Percentiles rank a stretch among this genome's conserved stretches.
These are phyloP conservation scores for Kickxella alabastrina DNA, from an alignment of 192 early-diverging fungal genomes.

Conservation along the genomic window DNA sequence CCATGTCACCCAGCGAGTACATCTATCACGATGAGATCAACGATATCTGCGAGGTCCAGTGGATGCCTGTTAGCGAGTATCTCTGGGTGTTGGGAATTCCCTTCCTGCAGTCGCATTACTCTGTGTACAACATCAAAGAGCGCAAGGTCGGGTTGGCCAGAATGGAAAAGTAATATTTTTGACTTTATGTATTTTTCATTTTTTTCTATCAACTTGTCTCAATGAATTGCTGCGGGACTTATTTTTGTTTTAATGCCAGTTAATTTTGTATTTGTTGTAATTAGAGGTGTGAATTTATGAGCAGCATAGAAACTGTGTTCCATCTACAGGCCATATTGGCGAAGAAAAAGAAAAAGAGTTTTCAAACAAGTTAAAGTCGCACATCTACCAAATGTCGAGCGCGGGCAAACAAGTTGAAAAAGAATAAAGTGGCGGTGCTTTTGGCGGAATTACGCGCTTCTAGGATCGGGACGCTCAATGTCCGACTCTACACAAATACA, in stretches of 20 bases:
- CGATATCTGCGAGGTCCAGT: constrained; percentile 47
- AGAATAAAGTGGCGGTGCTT: too few species aligned
- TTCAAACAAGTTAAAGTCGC: too few species aligned
- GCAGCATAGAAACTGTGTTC: background rate
- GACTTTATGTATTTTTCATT: background rate
- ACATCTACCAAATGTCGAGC: too few species aligned
- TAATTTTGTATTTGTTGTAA: too few species aligned
- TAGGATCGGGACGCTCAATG: constrained; percentile 21
- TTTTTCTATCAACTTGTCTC: background rate
- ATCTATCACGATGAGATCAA: constrained; percentile 42
- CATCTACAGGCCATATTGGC: background rate
- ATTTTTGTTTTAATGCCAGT: too few species aligned
- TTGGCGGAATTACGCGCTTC: background rate
- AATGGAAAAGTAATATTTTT: constrained; percentile 2
- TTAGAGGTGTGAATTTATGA: background rate
- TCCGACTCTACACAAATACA: constrained; percentile 31
- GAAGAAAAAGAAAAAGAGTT: background rate
- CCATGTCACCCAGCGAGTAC: constrained; percentile 41
- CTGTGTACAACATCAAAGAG: constrained; percentile 48
- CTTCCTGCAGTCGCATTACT: constrained; percentile 50
- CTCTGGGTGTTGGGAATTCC: constrained; percentile 51
- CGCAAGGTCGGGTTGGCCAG: constrained; percentile 42
- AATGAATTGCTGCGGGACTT: too few species aligned
- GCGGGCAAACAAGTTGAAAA: too few species aligned
- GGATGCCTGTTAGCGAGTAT: constrained; percentile 52